Conservation (phyloP, 2,329 filamentous ascomycete genomes). For the Ascochyta pisi region DNA sequence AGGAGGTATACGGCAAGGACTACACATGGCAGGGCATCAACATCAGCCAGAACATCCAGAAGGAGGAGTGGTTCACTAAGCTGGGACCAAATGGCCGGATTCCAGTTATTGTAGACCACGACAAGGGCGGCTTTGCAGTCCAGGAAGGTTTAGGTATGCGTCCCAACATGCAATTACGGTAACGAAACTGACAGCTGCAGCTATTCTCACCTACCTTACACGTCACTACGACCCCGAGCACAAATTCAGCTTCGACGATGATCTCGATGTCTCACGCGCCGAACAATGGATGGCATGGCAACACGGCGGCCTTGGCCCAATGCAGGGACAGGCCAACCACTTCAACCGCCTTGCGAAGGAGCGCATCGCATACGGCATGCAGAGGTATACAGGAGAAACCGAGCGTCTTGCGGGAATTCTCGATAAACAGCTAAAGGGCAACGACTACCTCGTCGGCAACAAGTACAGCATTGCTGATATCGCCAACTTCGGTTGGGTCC, state of each 20-base stretch:
- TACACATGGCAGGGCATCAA: slow-evolving; percentile 67
- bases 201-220: slow-evolving; percentile 54
- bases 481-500: slow-evolving; percentile 55
- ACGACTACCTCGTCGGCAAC: slow-evolving; percentile 54
- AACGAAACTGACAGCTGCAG: slow-evolving; percentile 27
- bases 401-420: slow-evolving; percentile 56
- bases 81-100: slow-evolving; percentile 71
- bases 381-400: slow-evolving; percentile 56
- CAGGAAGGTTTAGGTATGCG: slow-evolving; percentile 51
- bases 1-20: slow-evolving; percentile 66
- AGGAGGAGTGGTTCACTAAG: slow-evolving; percentile 70
- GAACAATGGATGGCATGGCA: slow-evolving; percentile 71
- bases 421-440: slow-evolving; percentile 50
- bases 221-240: slow-evolving; percentile 57
- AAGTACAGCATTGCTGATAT: slow-evolving; percentile 58
- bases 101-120: slow-evolving; percentile 71
- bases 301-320: slow-evolving; percentile 53
- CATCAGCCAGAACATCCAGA: slow-evolving; percentile 67
- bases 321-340: slow-evolving; percentile 53
- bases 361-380: slow-evolving; percentile 54
- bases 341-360: slow-evolving; percentile 54
- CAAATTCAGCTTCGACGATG: slow-evolving; percentile 56
- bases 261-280: slow-evolving; percentile 54
- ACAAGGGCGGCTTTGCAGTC: slow-evolving; percentile 63
- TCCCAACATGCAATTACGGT: background rate